Evolutionary conservation across 2,329 filamentous ascomycete species (phyloP).

Genomic region (Trichoderma endophyticum): DNA sequence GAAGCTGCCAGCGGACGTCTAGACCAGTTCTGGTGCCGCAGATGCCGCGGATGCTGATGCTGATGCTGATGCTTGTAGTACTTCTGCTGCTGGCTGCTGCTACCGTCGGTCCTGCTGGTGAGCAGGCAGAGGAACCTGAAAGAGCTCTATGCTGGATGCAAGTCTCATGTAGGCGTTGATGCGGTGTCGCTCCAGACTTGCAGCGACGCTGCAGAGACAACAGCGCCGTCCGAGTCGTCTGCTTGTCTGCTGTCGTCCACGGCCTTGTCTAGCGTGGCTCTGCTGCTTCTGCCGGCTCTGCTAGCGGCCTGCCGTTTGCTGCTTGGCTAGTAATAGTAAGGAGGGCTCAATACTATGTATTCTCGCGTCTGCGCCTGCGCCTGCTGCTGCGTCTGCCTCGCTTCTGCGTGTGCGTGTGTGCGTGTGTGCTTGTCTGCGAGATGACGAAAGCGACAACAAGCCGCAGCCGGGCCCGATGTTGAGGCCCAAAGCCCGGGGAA

Average conservation of each 20-base stretch:
- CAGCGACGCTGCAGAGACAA: conserved; percentile 3
- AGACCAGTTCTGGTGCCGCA: not conserved
- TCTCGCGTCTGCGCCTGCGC: not conserved
- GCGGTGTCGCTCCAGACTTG: not conserved
- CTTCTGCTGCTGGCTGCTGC: not conserved
- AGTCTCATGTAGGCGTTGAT: not conserved
- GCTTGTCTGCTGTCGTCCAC: not conserved
- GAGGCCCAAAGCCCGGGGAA: conserved; percentile 3
- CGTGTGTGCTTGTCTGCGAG: conserved; percentile 15
- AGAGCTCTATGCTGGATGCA: not conserved
- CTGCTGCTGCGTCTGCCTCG: conserved; percentile 5
- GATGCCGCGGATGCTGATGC: not conserved
- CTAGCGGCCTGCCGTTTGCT: not conserved
- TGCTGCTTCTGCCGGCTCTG: not conserved
- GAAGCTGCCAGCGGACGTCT: not conserved
- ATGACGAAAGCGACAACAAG: conserved; percentile 17
- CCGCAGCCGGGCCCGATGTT: not conserved
- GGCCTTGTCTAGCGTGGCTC: not conserved
- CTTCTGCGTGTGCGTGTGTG: conserved; percentile 3
- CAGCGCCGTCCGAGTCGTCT: not conserved
- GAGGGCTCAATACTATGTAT: not conserved
- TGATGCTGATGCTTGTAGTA: not conserved
- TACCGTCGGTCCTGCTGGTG: not conserved
- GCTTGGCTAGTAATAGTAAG: not conserved
- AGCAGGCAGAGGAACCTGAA: not conserved